These are phyloP conservation scores for Blastobotrys aristatus DNA, from an alignment of 1,139 yeast species.

Conservation along the genomic window DNA sequence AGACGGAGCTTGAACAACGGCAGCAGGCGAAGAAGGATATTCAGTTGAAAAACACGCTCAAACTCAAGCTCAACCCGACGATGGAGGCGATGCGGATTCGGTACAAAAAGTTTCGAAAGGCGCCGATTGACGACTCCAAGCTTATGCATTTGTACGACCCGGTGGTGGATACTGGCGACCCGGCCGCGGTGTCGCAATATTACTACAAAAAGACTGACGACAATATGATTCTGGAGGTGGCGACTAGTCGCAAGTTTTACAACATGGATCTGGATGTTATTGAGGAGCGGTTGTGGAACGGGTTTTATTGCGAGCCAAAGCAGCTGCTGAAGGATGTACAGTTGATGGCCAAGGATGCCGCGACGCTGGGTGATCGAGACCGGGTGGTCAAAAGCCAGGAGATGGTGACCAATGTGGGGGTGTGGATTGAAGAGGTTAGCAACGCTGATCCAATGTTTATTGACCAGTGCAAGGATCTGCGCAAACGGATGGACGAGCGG, in stretches of 20 bases:
- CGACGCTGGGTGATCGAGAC: slow-evolving; percentile 75
- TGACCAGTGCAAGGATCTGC: slow-evolving; percentile 69
- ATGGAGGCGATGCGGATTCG: slow-evolving; percentile 86
- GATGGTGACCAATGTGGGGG: slow-evolving; percentile 94
- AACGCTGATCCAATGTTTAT: slow-evolving; percentile 58
- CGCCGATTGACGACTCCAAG: slow-evolving; percentile 72
- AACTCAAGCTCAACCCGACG: slow-evolving; percentile 76
- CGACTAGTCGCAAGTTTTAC: slow-evolving; percentile 65
- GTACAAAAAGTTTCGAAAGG: slow-evolving; percentile 85
- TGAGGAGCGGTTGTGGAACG: slow-evolving; percentile 96
- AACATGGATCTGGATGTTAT: slow-evolving; percentile 93
- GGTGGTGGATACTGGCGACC: slow-evolving; percentile 11
- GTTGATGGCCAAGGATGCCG: slow-evolving; percentile 75
- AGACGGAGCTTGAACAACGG: slow-evolving; percentile 36
- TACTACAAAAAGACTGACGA: slow-evolving; percentile 56
- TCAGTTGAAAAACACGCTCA: slow-evolving; percentile 74
- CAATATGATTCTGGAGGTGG: slow-evolving; percentile 72
- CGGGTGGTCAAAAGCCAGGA: slow-evolving; percentile 85
- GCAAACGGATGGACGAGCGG: slow-evolving; percentile 52
- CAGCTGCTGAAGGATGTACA: slow-evolving; percentile 83
- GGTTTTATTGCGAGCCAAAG: slow-evolving; percentile 86
- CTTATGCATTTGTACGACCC: slow-evolving; percentile 70
- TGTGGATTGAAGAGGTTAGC: slow-evolving; percentile 86
- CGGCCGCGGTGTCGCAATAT: slow-evolving; percentile 28
- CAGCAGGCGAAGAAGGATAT: slow-evolving; percentile 67